Evolutionary conservation across 108 stramenopile genomes (phyloP).

Genomic region (Pseudonitzschia pungens): DNA sequence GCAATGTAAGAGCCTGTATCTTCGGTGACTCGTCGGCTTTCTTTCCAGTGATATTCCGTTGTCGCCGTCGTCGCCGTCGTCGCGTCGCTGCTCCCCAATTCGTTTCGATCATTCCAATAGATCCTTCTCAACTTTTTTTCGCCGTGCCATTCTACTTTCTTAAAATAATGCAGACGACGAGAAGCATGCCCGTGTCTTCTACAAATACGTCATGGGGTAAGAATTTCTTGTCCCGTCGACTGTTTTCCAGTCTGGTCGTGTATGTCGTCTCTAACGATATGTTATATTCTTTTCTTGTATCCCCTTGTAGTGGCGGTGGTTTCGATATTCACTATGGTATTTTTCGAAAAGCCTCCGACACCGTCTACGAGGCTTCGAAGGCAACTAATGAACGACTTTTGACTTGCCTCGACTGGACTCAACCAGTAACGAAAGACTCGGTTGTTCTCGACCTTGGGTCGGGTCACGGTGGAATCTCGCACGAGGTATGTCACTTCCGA

Average conservation of each 20-base stretch:
- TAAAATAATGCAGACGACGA: conserved; percentile 26
- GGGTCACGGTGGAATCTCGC: conserved; percentile 48
- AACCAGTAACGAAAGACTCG: conserved; percentile 37
- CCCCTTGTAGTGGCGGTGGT: conserved; percentile 21
- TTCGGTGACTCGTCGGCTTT: not conserved
- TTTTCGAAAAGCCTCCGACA: conserved; percentile 32
- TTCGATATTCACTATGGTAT: conserved; percentile 45
- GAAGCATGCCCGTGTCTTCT: conserved; percentile 37
- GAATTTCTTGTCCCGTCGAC: not conserved
- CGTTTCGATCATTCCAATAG: not conserved
- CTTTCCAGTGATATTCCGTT: not conserved
- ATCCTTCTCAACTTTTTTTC: not conserved
- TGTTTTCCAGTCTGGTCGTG: not conserved
- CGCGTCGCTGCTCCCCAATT: not conserved
- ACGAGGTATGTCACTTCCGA: conserved; percentile 14
- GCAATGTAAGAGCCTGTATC: conserved; percentile 23
- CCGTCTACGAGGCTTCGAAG: conserved; percentile 38
- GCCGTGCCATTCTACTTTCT: not conserved
- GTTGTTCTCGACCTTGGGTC: conserved; percentile 44
- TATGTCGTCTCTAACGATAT: not conserved
- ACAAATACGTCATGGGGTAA: conserved; percentile 40
- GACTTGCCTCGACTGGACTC: conserved; percentile 36
- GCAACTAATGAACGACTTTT: conserved; percentile 37
- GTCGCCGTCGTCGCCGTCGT: not conserved
- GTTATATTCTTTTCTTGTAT: not conserved